Evolutionary conservation across 2,329 filamentous ascomycete genomes (phyloP).

Genomic region (Arthrobotrys sinensis): DNA sequence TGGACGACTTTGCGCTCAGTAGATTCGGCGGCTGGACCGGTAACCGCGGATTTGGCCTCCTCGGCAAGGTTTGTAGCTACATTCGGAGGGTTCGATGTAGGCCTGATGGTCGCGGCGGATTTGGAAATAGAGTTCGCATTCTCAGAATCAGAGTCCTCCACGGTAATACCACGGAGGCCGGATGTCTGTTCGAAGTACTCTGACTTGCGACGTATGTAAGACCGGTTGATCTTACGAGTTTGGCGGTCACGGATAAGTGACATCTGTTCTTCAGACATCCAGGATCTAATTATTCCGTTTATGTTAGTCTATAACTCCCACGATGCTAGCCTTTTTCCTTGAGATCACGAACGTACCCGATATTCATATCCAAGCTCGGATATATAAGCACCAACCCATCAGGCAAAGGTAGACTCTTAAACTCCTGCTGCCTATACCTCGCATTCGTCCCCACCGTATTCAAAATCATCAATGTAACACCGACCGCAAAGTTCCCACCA

Average conservation of each 20-base stretch:
- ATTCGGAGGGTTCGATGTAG: conserved; percentile 36
- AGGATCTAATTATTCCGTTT: conserved; percentile 74
- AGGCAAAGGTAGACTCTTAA: conserved; percentile 76
- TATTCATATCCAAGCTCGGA: conserved; percentile 94
- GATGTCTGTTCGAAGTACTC: conserved; percentile 82
- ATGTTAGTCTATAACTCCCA: neutral
- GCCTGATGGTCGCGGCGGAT: conserved; percentile 74
- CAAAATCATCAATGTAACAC: conserved; percentile 88
- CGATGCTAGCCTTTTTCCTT: too few relatives aligned
- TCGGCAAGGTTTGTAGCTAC: conserved; percentile 30
- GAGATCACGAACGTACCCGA: conserved; percentile 77
- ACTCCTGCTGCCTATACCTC: conserved; percentile 57
- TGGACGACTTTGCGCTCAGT: conserved; percentile 69
- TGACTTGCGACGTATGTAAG: conserved; percentile 85
- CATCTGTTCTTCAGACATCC: conserved; percentile 99
- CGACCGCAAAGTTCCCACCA: conserved; percentile 84
- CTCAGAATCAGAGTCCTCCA: conserved; percentile 71
- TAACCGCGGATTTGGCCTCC: conserved; percentile 52
- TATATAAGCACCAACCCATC: conserved; percentile 89
- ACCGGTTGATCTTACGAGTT: conserved; percentile 81
- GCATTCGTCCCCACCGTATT: conserved; percentile 69
- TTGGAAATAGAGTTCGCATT: conserved; percentile 67
- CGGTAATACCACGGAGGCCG: conserved; percentile 80
- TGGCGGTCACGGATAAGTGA: conserved; percentile 87
- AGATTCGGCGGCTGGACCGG: conserved; percentile 63